These are phyloP conservation scores for Corniculantispora saksenae DNA, from an alignment of 2,329 filamentous ascomycete genomes.

Conservation along the genomic window DNA sequence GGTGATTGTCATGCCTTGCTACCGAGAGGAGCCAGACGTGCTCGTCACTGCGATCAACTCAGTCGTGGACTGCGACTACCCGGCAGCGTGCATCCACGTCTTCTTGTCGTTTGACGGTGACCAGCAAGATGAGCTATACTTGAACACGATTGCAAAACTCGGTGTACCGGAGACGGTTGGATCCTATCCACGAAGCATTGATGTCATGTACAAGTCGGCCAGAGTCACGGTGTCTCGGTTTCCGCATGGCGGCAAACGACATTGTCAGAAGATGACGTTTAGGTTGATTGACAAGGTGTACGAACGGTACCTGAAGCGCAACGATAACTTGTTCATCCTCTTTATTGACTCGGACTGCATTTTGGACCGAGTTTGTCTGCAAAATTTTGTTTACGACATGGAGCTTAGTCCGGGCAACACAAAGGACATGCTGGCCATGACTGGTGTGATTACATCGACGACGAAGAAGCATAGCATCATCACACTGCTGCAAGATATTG, in stretches of 20 bases:
- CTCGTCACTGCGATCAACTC: slow-evolving; percentile 87
- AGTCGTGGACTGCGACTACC: slow-evolving; percentile 91
- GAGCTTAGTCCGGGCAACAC: slow-evolving; percentile 91
- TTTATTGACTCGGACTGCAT: slow-evolving; percentile 99
- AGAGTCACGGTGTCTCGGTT: slow-evolving; percentile 91
- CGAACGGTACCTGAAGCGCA: slow-evolving; percentile 77
- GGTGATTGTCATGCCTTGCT: slow-evolving; percentile 95
- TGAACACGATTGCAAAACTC: slow-evolving; percentile 81
- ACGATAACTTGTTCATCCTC: slow-evolving; percentile 91
- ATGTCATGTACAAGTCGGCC: slow-evolving; percentile 78
- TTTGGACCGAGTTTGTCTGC: slow-evolving; percentile 84
- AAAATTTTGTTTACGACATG: slow-evolving; percentile 99
- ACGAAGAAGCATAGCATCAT: slow-evolving; percentile 86
- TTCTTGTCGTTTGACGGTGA: slow-evolving; percentile 96
- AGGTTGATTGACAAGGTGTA: slow-evolving; percentile 93
- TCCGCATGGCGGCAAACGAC: slow-evolving; percentile 87
- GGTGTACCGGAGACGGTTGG: slow-evolving; percentile 77
- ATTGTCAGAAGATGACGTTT: slow-evolving; percentile 92
- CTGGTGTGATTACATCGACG: slow-evolving; percentile 92
- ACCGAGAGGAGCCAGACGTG: slow-evolving; percentile 84
- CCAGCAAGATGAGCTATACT: slow-evolving; percentile 82
- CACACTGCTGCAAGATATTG: slow-evolving; percentile 94
- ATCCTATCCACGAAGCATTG: slow-evolving; percentile 84
- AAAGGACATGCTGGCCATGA: slow-evolving; percentile 95
- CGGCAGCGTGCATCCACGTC: slow-evolving; percentile 86